A percentile compares a stretch with the other conserved stretches of the same genome.
Conservation (phyloP, 441 rosid species). For the Gossypium aridum region DNA sequence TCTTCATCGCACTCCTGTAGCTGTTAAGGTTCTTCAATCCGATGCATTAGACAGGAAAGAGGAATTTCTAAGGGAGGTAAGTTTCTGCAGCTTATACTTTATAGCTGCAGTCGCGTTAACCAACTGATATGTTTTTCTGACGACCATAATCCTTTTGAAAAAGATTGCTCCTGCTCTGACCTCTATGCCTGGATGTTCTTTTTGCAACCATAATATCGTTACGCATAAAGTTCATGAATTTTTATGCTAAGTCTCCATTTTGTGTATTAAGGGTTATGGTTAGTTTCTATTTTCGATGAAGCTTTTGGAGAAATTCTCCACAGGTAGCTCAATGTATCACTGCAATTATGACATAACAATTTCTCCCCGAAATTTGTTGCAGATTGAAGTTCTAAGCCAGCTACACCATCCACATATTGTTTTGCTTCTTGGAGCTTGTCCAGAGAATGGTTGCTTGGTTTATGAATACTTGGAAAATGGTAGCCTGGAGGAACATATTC, state of each 20-base stretch:
- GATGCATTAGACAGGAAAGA: slow-evolving; percentile 53
- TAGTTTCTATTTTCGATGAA: background rate
- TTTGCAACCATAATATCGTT: background rate
- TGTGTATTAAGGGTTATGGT: background rate
- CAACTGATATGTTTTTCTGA: background rate
- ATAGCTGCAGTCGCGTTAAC: background rate
- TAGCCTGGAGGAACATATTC: slow-evolving; percentile 66
- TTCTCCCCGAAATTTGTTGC: slow-evolving; percentile 7
- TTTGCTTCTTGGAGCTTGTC: slow-evolving; percentile 88
- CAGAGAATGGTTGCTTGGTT: slow-evolving; percentile 73
- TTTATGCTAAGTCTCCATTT: background rate
- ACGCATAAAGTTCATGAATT: background rate
- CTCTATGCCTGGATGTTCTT: background rate
- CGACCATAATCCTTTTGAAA: background rate
- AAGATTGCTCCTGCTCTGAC: background rate
- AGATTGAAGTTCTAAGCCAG: slow-evolving; percentile 87
- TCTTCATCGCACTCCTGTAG: slow-evolving; percentile 78
- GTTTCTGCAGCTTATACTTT: slow-evolving; percentile 1
- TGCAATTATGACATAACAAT: background rate
- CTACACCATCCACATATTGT: slow-evolving; percentile 74
- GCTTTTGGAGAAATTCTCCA: background rate
- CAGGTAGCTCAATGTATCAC: background rate
- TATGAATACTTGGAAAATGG: slow-evolving; percentile 91
- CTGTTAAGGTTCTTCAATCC: slow-evolving; percentile 63
- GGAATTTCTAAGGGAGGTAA: slow-evolving; percentile 83